Evolutionary conservation across 305 asterid genomes (phyloP), one percentile per base, ranked within the genome.

Genomic region (Rubia tinctorum): DNA sequence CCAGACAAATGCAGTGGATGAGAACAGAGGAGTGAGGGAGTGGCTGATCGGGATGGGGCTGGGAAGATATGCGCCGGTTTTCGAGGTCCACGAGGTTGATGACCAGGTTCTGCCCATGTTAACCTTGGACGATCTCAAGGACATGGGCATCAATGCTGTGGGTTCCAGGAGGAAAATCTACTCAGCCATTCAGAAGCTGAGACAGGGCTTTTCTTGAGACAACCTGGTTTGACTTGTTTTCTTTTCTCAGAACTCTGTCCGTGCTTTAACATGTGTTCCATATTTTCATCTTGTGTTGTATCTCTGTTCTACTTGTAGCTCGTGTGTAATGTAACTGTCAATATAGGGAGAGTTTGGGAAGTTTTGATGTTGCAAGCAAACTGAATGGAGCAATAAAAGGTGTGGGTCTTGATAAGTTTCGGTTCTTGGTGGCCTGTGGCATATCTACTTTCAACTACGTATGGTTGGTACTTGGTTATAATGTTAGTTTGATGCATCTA

Each of bases 81-180:
- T 91, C 73, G 95, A 87, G 84, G 85, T 94, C 62, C 98, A 94
- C 20, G 98, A 94, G 84, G 98, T 94, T 44, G 98, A 94, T 72
- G 97, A 91, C 59, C 97, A 94, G 79, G 96, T 94, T 61, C 68
- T 94, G 81, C 96, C 96, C 0, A 68, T 94, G 96, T 75, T 94
- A 74, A 91, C 98, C 3, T 72, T 94, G 83, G 98, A 94, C 82
- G 98, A 91, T 86, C 96, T 94, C 27, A 94, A 91, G 82, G 98
- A 91, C 78, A 94, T 94, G 98, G 97, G 98, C 56, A 86, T 94
- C 65, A 91, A 82, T 75, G 97, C 97, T 1, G 97, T 94, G 59
- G 97, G 98, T 47, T 91, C 97, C 14, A 75, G 98, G 78, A 82
- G 98, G 86, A 94, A 94, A 81, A 88, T 94, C 95, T 88, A 82